Base-by-base conservation (phyloP, 1,284 basidiomycete species). In the Puccinia novopanici region DNA sequence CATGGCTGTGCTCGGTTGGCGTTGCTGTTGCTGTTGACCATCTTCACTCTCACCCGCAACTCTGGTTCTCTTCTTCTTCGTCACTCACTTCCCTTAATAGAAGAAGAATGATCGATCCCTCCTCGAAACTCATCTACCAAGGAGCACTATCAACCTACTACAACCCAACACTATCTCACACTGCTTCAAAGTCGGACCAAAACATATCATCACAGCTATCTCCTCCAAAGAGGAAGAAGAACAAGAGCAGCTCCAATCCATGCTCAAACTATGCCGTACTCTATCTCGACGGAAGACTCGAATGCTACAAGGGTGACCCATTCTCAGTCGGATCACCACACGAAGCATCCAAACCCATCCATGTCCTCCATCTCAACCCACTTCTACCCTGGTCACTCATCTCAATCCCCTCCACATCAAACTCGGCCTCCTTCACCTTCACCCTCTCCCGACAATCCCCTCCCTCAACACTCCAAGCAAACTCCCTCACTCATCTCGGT, bases 251-350 rank as follows among this genome's bases (percentile, higher is more conserved):
- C 55, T 3, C 8, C 55, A 24, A 27, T 3, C 57, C 34, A 12
- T 61, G 9, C 67, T 12, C 67, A 50, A n/a, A 8, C 45, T 76
- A 76, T 48, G 52, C 75, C 0, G 61, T 76, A 5, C 75, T 76
- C 48, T 76, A 50, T 22, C 57, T 63, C 42, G 61, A 76, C 30
- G 75, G 75, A 9, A 4, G 61, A 3, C 30, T 76, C 15, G 59
- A 76, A 15, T 76, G 75, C 48, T 76, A 76, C 19, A 48, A 59
- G 2, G 75, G 75, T 13, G 75, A 76, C 48, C 75, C 75, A 1
- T 76, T 76, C 61, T 76, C 75, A 10, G 61, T 76, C 27, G 75
- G 75, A 1, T 76, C 75, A 10, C n/a, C 34, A 4, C 50, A 63
- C 61, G 75, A 76, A 48, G 75, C 59, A 22, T 65, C 59, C 4